These are phyloP conservation scores for Tylopilus sp. DNA, from an alignment of 1,284 basidiomycete species.

Conservation along the genomic window DNA sequence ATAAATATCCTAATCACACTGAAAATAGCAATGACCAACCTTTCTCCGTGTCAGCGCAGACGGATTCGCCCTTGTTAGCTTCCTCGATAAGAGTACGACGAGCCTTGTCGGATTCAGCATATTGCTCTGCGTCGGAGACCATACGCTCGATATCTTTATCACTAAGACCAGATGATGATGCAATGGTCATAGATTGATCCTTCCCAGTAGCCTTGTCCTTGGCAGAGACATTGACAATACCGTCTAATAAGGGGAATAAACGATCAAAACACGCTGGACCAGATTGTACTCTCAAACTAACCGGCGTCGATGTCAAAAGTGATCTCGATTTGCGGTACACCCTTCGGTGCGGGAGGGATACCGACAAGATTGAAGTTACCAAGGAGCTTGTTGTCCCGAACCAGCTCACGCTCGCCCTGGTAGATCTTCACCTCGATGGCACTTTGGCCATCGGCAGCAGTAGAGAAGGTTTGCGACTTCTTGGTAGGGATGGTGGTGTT, in stretches of 20 bases:
- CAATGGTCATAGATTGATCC: constrained; percentile 98
- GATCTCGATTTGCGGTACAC: constrained; percentile 98
- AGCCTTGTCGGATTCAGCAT: constrained; percentile 92
- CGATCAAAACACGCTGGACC: constrained; percentile 3
- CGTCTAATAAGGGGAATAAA: constrained; percentile 71
- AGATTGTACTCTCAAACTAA: constrained; percentile 43
- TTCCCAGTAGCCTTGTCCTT: constrained; percentile 98
- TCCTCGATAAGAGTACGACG: constrained; percentile 94
- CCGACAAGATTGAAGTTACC: constrained; percentile 99
- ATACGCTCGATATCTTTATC: constrained; percentile 99
- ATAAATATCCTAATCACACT: constrained; percentile 10
- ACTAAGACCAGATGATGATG: constrained; percentile 95
- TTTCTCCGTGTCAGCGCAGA: constrained; percentile 97
- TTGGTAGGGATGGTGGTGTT: constrained; percentile 99
- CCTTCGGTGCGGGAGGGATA: constrained; percentile 97
- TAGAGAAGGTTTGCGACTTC: constrained; percentile 99
- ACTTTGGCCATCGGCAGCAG: constrained; percentile 95
- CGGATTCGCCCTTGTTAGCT: constrained; percentile 96
- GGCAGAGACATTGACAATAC: constrained; percentile 97
- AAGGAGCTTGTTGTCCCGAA: constrained; percentile 98
- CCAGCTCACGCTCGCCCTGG: constrained; percentile 98
- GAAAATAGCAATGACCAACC: constrained; percentile 56
- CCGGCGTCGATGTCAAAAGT: constrained; percentile 99
- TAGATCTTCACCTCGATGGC: constrained; percentile 98
- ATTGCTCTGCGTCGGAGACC: constrained; percentile 95